These are phyloP conservation scores for Calonectria naviculata DNA, from an alignment of 2,329 filamentous ascomycete species.

Conservation along the genomic window DNA sequence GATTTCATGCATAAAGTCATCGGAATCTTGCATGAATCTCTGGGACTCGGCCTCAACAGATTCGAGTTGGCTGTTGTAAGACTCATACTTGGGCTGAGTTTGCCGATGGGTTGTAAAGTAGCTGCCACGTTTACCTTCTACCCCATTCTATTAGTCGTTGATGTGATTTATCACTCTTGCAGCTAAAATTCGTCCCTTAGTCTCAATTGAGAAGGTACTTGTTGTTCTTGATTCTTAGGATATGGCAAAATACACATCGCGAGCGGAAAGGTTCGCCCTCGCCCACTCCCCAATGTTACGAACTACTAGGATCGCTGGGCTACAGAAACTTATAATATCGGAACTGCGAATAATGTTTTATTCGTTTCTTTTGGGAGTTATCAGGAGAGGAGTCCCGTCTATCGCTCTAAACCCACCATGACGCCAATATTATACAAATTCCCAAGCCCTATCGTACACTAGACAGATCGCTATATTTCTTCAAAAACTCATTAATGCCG, in stretches of 20 bases:
- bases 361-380: neutral
- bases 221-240: neutral
- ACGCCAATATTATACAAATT: neutral
- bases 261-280: neutral
- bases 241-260: neutral
- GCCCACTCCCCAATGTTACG: neutral
- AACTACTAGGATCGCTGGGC: neutral
- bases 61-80: neutral
- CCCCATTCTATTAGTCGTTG: too few species aligned
- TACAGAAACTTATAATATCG: too few species aligned
- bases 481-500: conserved; percentile 12
- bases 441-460: neutral
- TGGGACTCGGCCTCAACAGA: neutral
- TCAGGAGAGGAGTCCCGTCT: neutral
- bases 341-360: neutral
- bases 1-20: neutral
- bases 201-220: neutral
- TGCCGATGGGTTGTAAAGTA: too few species aligned
- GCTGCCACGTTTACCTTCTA: too few species aligned
- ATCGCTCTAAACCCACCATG: too few species aligned
- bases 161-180: too few species aligned
- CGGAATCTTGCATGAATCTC: neutral
- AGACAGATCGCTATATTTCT: neutral
- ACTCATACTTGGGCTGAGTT: too few species aligned
- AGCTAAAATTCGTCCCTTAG: too few species aligned